Evolutionary conservation across 2,329 filamentous ascomycete species (phyloP).

Genomic region (Akanthomyces dipterigenus): DNA sequence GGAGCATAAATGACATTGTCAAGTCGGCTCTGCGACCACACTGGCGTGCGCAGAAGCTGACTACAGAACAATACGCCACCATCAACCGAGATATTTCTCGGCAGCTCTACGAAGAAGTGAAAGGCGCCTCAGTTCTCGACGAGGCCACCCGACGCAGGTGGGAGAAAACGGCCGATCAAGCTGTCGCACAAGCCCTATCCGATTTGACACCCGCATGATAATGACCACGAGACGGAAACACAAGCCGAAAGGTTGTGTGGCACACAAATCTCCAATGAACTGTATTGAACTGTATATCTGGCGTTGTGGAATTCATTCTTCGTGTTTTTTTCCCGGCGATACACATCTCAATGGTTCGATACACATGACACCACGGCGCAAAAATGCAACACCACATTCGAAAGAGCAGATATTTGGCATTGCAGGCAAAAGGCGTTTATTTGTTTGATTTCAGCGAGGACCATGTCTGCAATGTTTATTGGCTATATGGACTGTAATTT

Average conservation of each 20-base stretch:
- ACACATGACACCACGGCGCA: slow-evolving; percentile 18
- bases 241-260: slow-evolving; percentile 13
- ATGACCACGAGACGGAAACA: slow-evolving; percentile 18
- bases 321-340: slow-evolving; percentile 15
- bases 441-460: slow-evolving; percentile 6
- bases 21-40: slow-evolving; percentile 73
- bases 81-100: slow-evolving; percentile 89
- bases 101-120: slow-evolving; percentile 70
- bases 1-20: slow-evolving; percentile 83
- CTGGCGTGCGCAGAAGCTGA: slow-evolving; percentile 72
- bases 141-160: slow-evolving; percentile 61
- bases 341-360: slow-evolving; percentile 22
- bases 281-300: slow-evolving; percentile 5
- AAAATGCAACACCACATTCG: background rate
- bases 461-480: slow-evolving; percentile 11
- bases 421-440: slow-evolving; percentile 11
- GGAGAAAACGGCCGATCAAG: slow-evolving; percentile 68
- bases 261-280: background rate
- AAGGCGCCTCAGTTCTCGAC: slow-evolving; percentile 51
- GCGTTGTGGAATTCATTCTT: slow-evolving; percentile 2
- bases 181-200: slow-evolving; percentile 70
- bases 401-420: background rate
- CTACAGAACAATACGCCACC: slow-evolving; percentile 81
- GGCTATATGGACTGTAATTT: slow-evolving; percentile 13
- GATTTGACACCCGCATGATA: slow-evolving; percentile 40